Base-by-base conservation (phyloP, 225 moss, liverwort and hornwort genomes). In the Physcomitrium patens region DNA sequence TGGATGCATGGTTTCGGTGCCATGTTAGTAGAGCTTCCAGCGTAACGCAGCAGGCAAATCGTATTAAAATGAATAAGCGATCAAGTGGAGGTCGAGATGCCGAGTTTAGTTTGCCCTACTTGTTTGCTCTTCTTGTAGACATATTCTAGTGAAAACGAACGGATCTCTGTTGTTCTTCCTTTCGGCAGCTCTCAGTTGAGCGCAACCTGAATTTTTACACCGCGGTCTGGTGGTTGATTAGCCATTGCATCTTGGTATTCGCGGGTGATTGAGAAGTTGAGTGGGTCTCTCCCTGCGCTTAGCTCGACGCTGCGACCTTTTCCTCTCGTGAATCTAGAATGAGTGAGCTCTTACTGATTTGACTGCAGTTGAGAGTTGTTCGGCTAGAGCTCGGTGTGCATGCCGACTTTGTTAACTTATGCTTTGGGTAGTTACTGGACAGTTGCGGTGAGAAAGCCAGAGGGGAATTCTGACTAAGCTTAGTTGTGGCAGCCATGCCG, bases 141-240 rank as follows among this genome's bases (percentile, higher is more conserved):
- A 8, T 31, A 19, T 60, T 3, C 2, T 48, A 14, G 44, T 27
- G 57, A 55, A 45, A 37, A 37, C 27, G 63, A 43, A 23, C 27
- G n/a, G 60, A 37, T 60, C 66, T 66, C 28, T 5, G 7, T 42
- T 23, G 22, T 46, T 67, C 22, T 0, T 0, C 43, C 57, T 53
- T 14, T 74, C 26, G 68, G 27, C 6, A 55, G 43, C 3, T 49
- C 18, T 24, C 26, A 75, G 75, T 75, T 78, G 22, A 28, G 51
- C n/a, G 37, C n/a, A 19, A 10, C 20, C 23, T 14, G 41, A 61
- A 47, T 47, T 67, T 72, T 20, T 17, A 22, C 47, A 17, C 62
- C 20, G 8, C 15, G 41, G 48, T 43, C n/a, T 46, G 24, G 43
- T 58, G 49, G 50, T 19, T 20, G 37, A 59, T 14, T 53, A 19